Percentiles rank a stretch among this genome's conserved stretches.
Conservation (phyloP, 768 basidiomycete genomes). For the Melanogaster broomeanus region DNA sequence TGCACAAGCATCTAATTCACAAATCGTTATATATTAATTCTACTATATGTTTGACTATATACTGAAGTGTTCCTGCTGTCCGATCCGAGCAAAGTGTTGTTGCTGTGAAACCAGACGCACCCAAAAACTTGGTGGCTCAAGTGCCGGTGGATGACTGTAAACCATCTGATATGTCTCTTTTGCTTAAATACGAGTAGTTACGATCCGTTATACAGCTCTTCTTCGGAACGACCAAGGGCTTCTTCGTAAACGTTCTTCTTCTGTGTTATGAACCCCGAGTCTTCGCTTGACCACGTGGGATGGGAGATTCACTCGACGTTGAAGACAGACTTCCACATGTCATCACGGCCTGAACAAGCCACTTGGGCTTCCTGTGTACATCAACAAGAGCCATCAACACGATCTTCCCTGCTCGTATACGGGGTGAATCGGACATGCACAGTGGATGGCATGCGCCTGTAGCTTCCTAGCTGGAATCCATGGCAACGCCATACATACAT, state of each 20-base stretch:
- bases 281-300: constrained; percentile 93
- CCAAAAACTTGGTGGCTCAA: no score
- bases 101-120: no score
- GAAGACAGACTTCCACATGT: constrained; percentile 93
- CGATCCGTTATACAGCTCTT: constrained; percentile 99
- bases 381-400: constrained; percentile 1
- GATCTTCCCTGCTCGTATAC: not conserved
- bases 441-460: constrained; percentile 75
- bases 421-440: constrained; percentile 48
- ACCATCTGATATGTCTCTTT: no score
- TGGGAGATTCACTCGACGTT: constrained; percentile 99
- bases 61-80: no score
- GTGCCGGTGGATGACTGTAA: no score
- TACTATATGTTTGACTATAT: no score
- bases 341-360: constrained; percentile 91
- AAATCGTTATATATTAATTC: no score
- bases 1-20: no score
- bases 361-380: constrained; percentile 74
- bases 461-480: constrained; percentile 82
- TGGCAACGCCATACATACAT: constrained; percentile 29
- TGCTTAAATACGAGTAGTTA: no score
- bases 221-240: constrained; percentile 92
- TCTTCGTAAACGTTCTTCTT: constrained; percentile 98
- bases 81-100: no score
- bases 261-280: constrained; percentile 86